These are phyloP conservation scores for Fusarium mexicanum DNA, from an alignment of 2,329 filamentous ascomycete species.

Conservation along the genomic window DNA sequence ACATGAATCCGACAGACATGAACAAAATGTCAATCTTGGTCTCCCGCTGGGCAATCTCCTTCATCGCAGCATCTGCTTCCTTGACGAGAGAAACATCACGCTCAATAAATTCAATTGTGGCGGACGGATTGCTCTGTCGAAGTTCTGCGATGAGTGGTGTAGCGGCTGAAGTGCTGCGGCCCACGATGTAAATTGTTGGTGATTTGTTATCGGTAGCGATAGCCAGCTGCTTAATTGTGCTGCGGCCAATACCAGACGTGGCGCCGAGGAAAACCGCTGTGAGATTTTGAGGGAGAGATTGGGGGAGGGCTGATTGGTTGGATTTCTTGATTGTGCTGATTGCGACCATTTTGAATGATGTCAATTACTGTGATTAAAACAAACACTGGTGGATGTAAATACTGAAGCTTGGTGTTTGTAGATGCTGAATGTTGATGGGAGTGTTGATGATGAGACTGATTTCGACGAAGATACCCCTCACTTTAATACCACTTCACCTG, in stretches of 20 bases:
- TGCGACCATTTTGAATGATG: conserved; percentile 12
- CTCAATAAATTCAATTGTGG: conserved; percentile 57
- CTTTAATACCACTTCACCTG: neutral
- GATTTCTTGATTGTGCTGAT: conserved; percentile 16
- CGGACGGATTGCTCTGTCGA: conserved; percentile 53
- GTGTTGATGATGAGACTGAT: neutral
- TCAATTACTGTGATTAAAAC: neutral
- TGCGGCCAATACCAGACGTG: conserved; percentile 32
- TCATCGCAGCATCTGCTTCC: conserved; percentile 57
- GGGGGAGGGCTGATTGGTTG: conserved; percentile 4
- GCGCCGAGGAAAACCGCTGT: conserved; percentile 30
- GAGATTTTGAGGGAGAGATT: conserved; percentile 1
- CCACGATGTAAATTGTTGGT: conserved; percentile 54
- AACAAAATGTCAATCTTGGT: conserved; percentile 57
- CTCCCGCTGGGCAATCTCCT: conserved; percentile 54
- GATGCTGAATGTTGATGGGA: neutral
- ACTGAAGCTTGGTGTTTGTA: no score
- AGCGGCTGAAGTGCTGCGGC: conserved; percentile 51
- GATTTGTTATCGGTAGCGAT: conserved; percentile 6
- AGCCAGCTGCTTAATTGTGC: conserved; percentile 18
- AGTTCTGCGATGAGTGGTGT: conserved; percentile 54
- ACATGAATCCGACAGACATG: conserved; percentile 50
- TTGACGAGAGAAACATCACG: conserved; percentile 60
- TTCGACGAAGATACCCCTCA: neutral
- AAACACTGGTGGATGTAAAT: no score